Evolutionary conservation across 805 yeast genomes (phyloP), one percentile per base, ranked within the genome.

Genomic region (Saccharomyces kudriavzevii): DNA sequence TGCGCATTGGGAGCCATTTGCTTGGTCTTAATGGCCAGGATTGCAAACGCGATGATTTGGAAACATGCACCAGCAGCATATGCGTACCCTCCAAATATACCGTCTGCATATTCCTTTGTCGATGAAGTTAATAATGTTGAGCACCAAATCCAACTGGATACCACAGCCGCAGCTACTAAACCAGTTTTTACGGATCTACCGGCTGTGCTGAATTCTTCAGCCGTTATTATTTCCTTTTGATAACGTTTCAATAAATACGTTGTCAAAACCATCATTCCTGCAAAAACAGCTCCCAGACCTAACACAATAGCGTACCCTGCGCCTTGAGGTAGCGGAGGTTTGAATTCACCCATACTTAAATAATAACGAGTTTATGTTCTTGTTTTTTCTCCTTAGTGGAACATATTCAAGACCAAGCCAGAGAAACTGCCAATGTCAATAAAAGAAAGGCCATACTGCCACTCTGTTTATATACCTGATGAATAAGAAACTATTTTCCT

Each of bases 61-160:
- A 87, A 89, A 52, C 89, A 80, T 1, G 96, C 97, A 65, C 97
- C 98, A 2, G 94, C 81, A 8, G 96, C 96, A 67, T 91, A 91
- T 72, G 82, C 86, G 65, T 78, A 83, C 13, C 92, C 85, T 49
- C 96, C 96, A 31, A 84, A 73, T 45, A 91, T 80, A 63, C 98
- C 98, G 54, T 82, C 76, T 46, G 73, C 73, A 70, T 87, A 90
- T 24, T 88, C 88, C 67, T 86, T 90, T 22, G 96, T 81, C 0
- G 95, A 81, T 2, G 89, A 82, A 40, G 83, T 83, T 30, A 87
- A 74, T 49, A 87, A 71, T 1, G 95, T 87, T 2, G 89, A 88
- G n/a, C 87, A 87, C 90, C 90, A 85, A 9, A 97, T 89, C 98
- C 98, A 91, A 8, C 92, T 84, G 11, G 92, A 84, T 8, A 90